phyloP scores from a whole-genome alignment of 352 stramenopile species.

The Phytophthora idaei region DNA sequence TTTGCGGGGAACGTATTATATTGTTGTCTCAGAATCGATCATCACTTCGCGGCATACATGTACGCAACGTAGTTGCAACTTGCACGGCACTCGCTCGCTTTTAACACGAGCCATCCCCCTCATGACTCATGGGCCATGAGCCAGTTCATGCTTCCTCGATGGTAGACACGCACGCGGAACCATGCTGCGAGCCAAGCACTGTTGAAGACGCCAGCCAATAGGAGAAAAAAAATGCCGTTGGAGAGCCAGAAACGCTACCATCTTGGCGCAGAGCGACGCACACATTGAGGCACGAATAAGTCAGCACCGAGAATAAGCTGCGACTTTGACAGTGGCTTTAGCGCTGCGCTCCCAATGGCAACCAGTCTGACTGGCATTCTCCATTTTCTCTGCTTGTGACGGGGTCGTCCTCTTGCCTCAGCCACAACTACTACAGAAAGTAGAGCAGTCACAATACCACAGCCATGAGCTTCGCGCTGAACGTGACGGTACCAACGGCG shows the following conservation, averaged over 20 bases:
- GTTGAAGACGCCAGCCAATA: slow-evolving; percentile 15
- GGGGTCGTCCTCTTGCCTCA: too few species aligned
- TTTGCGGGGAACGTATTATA: too few species aligned
- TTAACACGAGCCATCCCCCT: slow-evolving; percentile 20
- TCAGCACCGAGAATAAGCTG: not conserved
- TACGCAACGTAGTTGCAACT: too few species aligned
- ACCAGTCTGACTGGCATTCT: slow-evolving; percentile 6
- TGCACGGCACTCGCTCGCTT: slow-evolving; percentile 12
- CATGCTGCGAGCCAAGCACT: slow-evolving; percentile 3
- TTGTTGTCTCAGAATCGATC: slow-evolving; percentile 3
- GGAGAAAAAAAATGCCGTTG: not conserved
- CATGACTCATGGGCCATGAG: not conserved
- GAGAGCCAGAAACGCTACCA: slow-evolving; percentile 18
- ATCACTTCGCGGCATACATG: not conserved
- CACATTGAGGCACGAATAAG: slow-evolving; percentile 7
- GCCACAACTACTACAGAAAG: too few species aligned
- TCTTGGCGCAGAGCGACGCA: slow-evolving; percentile 10
- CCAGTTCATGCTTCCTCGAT: not conserved
- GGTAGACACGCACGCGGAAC: slow-evolving; percentile 23
- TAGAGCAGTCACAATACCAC: not conserved
- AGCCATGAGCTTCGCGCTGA: slow-evolving; percentile 16
- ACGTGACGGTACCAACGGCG: not conserved
- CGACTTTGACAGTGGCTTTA: slow-evolving; percentile 17
- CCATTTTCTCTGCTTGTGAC: slow-evolving; percentile 10
- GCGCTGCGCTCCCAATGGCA: not conserved